Conservation (phyloP, 345 rosid species). For the Boechera divaricarpa region DNA sequence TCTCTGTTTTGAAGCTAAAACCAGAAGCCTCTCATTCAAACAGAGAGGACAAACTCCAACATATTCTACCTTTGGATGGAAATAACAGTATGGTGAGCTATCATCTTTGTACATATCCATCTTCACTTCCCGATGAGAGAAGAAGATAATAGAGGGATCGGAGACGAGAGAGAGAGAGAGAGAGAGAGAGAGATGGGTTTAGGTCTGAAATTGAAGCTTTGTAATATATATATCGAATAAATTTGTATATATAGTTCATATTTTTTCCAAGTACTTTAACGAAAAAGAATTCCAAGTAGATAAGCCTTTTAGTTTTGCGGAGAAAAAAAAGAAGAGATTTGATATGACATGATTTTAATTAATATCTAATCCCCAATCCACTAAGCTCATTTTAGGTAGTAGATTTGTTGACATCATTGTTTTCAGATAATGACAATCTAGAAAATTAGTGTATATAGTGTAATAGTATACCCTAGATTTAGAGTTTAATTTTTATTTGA, state of each 20-base stretch:
- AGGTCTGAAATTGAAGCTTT: constrained; percentile 31
- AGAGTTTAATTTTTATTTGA: neutral
- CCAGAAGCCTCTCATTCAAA: constrained; percentile 81
- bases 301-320: constrained; percentile 32
- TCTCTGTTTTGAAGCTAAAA: constrained; percentile 76
- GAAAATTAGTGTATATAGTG: neutral
- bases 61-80: constrained; percentile 69
- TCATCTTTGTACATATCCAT: constrained; percentile 71
- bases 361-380: neutral
- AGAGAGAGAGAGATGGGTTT: constrained; percentile 29
- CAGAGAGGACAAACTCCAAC: constrained; percentile 86
- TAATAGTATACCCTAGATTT: neutral
- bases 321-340: neutral
- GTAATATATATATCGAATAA: constrained; percentile 34
- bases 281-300: constrained; percentile 27
- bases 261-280: constrained; percentile 17
- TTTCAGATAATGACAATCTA: constrained; percentile 14
- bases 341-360: constrained; percentile 15
- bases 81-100: constrained; percentile 69
- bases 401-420: constrained; percentile 21
- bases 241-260: neutral
- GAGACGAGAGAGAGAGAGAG: constrained; percentile 14
- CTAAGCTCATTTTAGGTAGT: neutral
- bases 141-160: neutral
- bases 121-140: constrained; percentile 29